A percentile compares a stretch with the other conserved stretches of the same genome.
These are phyloP conservation scores for Circinella minor DNA, from an alignment of 371 early-diverging fungal species.

Conservation along the genomic window DNA sequence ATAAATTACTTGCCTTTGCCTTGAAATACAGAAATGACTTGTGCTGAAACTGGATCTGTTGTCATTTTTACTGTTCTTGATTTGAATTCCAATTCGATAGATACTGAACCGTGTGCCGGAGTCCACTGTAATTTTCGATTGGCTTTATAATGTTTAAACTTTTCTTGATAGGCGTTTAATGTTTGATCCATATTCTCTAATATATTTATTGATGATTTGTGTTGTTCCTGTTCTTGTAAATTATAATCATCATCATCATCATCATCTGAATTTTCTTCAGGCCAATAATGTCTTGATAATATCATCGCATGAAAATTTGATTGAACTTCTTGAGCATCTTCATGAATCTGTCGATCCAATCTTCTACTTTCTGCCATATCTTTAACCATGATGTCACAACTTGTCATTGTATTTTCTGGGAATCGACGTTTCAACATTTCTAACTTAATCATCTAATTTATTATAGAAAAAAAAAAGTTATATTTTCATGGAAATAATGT, in stretches of 20 bases:
- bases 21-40: constrained; percentile 32
- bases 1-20: constrained; percentile 18
- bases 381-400: constrained; percentile 49
- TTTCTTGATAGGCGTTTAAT: constrained; percentile 19
- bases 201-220: not conserved
- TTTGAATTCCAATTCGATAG: constrained; percentile 33
- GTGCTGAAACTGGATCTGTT: constrained; percentile 30
- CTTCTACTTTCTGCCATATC: constrained; percentile 40
- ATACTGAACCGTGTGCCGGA: constrained; percentile 30
- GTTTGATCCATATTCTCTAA: constrained; percentile 14
- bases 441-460: constrained; percentile 12
- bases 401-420: constrained; percentile 30
- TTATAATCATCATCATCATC: constrained; percentile 22
- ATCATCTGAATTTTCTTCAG: constrained; percentile 12
- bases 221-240: not conserved
- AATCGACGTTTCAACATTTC: constrained; percentile 43
- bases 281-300: constrained; percentile 44
- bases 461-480: not conserved
- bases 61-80: constrained; percentile 14
- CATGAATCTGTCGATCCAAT: constrained; percentile 37
- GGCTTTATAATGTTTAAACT: constrained; percentile 25
- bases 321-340: constrained; percentile 7
- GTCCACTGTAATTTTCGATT: constrained; percentile 33
- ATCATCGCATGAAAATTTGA: constrained; percentile 30
- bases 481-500: no score